Evolutionary conservation across 179 eudicot species (phyloP), one percentile per base, ranked within the genome.

Genomic region (Sideroxylon spinosum): DNA sequence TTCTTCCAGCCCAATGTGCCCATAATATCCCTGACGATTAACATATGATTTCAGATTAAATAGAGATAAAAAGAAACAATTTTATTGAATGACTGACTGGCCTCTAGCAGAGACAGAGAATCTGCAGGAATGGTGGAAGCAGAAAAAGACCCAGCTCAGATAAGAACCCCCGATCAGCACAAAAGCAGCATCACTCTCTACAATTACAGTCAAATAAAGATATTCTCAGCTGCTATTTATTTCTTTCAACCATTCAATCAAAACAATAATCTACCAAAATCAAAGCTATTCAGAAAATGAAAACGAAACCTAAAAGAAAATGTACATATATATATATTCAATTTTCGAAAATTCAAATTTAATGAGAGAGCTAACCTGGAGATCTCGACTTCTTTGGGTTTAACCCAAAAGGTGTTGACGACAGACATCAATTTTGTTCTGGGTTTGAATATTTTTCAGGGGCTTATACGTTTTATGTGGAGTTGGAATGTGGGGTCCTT

Each of bases 351-450:
- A 44, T 67, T 76, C 55, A 76, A 83, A 80, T 83, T 80, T 83
- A 83, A 79, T 72, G 78, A 80, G 49, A 23, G 72, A 73, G 79
- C 48, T 37, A 52, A 73, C 64, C 74, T 55, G 50, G 71, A 55
- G 26, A 73, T 68, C 50, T 12, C 69, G 68, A 32, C 62, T 49
- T 50, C 17, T 9, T 12, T 37, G 65, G n/a, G 65, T 6, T n/a
- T 10, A 65, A 79, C 82, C 85, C 81, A 74, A 52, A 63, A 74
- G 67, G 77, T 79, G 78, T 77, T 74, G 81, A 82, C 79, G 63
- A 74, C 61, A 52, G 16, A 52, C 56, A 52, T 52, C 56, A 52
- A 52, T 9, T 14, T 14, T 14, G 56, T 52, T 37, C 44, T 52
- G 56, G 56, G 56, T 52, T 9, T 3, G 44, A 37, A 37, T 37